A percentile compares a stretch with the other conserved stretches of the same genome.
phyloP scores from a whole-genome alignment of 1,284 basidiomycete species.

The Microstroma glucosiphilum region DNA sequence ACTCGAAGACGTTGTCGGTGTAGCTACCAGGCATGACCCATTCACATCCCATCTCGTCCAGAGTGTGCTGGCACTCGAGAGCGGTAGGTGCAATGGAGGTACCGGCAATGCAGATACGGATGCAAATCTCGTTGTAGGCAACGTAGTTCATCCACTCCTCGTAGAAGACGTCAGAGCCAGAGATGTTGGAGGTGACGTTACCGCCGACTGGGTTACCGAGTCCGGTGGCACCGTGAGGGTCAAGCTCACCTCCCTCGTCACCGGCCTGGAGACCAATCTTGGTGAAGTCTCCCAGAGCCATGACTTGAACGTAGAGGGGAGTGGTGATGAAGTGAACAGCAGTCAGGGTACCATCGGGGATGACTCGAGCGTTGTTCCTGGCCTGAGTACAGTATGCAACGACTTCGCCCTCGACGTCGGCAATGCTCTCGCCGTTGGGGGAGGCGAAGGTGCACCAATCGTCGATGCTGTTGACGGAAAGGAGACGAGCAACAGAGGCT shows the following conservation, averaged over 20 bases:
- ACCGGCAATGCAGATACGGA: conserved; percentile 49
- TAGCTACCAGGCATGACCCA: conserved; percentile 53
- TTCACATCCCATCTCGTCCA: conserved; percentile 49
- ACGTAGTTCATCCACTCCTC: conserved; percentile 56
- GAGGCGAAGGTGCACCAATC: conserved; percentile 51
- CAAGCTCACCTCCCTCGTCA: conserved; percentile 48
- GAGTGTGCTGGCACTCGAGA: conserved; percentile 45
- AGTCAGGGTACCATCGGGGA: conserved; percentile 48
- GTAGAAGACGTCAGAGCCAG: conserved; percentile 55
- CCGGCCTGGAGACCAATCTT: conserved; percentile 36
- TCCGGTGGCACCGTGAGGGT: conserved; percentile 49
- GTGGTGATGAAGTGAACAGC: conserved; percentile 49
- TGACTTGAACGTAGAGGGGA: conserved; percentile 54
- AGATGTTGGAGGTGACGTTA: conserved; percentile 56
- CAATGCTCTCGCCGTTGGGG: conserved; percentile 56
- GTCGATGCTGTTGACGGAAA: conserved; percentile 45
- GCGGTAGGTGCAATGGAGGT: conserved; percentile 33
- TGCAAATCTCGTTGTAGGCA: conserved; percentile 43
- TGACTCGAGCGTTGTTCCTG: conserved; percentile 50
- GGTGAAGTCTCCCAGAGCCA: conserved; percentile 52
- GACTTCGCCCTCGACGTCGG: conserved; percentile 62
- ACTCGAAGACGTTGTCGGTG: conserved; percentile 37
- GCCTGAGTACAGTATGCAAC: conserved; percentile 67
- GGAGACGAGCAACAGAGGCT: conserved; percentile 38
- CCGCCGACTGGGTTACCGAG: conserved; percentile 57